These are phyloP conservation scores for Ramaria rubella DNA, from an alignment of 768 basidiomycete genomes.

Conservation along the genomic window DNA sequence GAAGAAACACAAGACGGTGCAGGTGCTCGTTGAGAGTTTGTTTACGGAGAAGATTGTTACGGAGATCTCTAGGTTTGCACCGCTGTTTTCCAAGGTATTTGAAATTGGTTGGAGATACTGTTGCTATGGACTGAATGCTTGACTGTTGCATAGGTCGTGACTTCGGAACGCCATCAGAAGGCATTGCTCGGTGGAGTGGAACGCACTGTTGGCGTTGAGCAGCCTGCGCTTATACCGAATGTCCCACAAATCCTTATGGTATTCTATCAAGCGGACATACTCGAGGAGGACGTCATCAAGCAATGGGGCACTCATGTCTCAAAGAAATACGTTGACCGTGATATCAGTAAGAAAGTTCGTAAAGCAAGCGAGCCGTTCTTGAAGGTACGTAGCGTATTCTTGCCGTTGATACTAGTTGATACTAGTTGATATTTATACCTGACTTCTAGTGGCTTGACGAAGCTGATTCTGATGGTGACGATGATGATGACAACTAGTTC, in stretches of 20 bases:
- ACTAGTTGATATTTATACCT: slow-evolving; percentile 3
- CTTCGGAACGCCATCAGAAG: slow-evolving; percentile 94
- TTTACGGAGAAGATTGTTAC: slow-evolving; percentile 67
- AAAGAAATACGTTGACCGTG: slow-evolving; percentile 95
- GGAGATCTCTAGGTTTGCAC: slow-evolving; percentile 58
- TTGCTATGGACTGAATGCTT: neutral
- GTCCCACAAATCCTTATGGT: slow-evolving; percentile 93
- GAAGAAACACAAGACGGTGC: slow-evolving; percentile 88
- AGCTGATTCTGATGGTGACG: slow-evolving; percentile 70
- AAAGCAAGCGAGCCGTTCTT: slow-evolving; percentile 95
- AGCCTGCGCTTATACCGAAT: slow-evolving; percentile 61
- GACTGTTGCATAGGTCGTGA: slow-evolving; percentile 54
- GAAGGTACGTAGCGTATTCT: slow-evolving; percentile 46
- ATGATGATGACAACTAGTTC: slow-evolving; percentile 34
- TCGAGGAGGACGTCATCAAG: slow-evolving; percentile 85
- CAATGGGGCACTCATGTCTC: slow-evolving; percentile 96
- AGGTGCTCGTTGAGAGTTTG: slow-evolving; percentile 75
- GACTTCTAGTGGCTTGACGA: slow-evolving; percentile 74
- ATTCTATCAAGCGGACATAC: slow-evolving; percentile 85
- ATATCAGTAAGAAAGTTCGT: slow-evolving; percentile 90
- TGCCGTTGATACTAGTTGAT: neutral
- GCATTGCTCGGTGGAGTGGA: slow-evolving; percentile 90
- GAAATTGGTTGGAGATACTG: neutral
- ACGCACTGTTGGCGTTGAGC: slow-evolving; percentile 66
- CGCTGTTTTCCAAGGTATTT: slow-evolving; percentile 71